Percentiles rank a stretch among this genome's conserved stretches.
Evolutionary conservation across 2,329 filamentous ascomycete genomes (phyloP).

Genomic region (Xylaria sp.): DNA sequence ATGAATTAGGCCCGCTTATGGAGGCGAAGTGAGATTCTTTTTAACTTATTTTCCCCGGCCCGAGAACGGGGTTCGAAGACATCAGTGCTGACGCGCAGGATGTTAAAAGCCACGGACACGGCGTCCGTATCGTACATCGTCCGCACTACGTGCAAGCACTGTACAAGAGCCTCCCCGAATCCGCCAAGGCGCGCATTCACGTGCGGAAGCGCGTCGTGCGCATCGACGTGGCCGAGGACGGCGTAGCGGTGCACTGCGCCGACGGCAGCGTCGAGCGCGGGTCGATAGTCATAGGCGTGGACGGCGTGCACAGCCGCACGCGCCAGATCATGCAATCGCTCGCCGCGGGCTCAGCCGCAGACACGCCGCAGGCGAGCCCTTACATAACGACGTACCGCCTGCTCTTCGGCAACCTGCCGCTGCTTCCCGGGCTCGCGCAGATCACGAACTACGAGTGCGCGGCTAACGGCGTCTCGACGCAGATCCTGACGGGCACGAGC

Average conservation of each 20-base stretch:
- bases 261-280: constrained; percentile 52
- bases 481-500: constrained; percentile 35
- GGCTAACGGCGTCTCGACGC: constrained; percentile 40
- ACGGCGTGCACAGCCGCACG: constrained; percentile 55
- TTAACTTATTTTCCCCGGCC: too few species aligned
- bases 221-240: constrained; percentile 42
- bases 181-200: constrained; percentile 38
- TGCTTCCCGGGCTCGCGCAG: constrained; percentile 22
- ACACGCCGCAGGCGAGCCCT: constrained; percentile 34
- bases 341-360: constrained; percentile 28
- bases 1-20: constrained; percentile 14
- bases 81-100: not conserved
- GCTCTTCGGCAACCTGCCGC: constrained; percentile 37
- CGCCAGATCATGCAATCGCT: constrained; percentile 50
- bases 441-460: constrained; percentile 37
- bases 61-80: too few species aligned
- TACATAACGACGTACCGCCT: constrained; percentile 43
- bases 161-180: constrained; percentile 39
- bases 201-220: constrained; percentile 43
- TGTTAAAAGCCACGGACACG: constrained; percentile 43
- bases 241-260: constrained; percentile 48
- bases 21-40: constrained; percentile 35
- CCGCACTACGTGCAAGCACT: constrained; percentile 42
- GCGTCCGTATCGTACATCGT: constrained; percentile 40
- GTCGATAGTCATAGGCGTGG: constrained; percentile 55